Evolutionary conservation across 176 grass and related monocot genomes (phyloP).

Genomic region (Oryza australiensis): DNA sequence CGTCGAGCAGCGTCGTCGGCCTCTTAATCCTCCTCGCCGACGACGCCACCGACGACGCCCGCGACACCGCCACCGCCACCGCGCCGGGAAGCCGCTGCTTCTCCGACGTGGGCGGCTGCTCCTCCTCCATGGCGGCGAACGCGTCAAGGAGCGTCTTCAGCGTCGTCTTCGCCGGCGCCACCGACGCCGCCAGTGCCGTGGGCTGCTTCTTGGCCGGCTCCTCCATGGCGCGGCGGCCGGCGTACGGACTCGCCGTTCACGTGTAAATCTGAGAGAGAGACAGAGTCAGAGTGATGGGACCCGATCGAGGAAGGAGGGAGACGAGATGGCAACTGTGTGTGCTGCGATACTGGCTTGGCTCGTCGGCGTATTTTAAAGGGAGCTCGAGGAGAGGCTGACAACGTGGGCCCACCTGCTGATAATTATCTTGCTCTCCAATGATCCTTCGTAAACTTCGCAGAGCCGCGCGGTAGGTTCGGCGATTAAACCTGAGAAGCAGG

Average conservation of each 20-base stretch:
- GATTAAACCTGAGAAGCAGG: not conserved
- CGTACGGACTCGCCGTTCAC: no score
- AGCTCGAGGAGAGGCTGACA: not conserved
- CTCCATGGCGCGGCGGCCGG: not conserved
- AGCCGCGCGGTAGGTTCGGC: not conserved
- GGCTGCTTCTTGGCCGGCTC: not conserved
- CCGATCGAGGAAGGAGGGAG: not conserved
- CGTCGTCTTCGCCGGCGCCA: not conserved
- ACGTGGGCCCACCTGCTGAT: not conserved
- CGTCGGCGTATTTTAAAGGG: not conserved
- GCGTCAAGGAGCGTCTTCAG: not conserved
- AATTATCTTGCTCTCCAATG: not conserved
- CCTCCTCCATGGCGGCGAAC: conserved; percentile 10
- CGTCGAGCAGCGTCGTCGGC: conserved; percentile 67
- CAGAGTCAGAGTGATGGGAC: not conserved
- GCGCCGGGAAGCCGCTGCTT: not conserved
- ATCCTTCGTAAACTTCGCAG: not conserved
- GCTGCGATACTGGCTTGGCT: not conserved
- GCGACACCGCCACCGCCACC: not conserved
- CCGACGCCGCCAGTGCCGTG: no score
- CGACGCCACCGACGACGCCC: not conserved
- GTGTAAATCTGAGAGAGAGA: not conserved
- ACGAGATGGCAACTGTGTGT: not conserved
- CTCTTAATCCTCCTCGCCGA: not conserved
- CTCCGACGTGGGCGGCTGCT: not conserved